Evolutionary conservation across 352 stramenopile species (phyloP).

Genomic region (Ochromonadaceae sp.): DNA sequence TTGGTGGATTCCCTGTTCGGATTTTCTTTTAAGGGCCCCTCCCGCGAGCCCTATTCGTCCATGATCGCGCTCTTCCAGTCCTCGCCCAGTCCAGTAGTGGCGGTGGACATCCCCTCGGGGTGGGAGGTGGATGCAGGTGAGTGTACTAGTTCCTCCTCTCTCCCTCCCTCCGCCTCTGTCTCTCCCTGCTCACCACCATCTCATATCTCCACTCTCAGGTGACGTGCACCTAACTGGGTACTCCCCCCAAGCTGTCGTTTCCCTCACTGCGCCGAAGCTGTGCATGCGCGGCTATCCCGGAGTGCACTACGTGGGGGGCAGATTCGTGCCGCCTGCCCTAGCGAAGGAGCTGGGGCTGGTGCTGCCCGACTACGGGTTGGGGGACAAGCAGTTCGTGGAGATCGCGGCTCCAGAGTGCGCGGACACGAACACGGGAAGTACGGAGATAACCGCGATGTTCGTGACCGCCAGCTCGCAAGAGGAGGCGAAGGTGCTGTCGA

Average conservation of each 20-base stretch:
- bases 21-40: constrained; percentile 79
- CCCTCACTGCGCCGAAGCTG: constrained; percentile 88
- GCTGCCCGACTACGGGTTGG: constrained; percentile 28
- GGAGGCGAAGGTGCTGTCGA: constrained; percentile 12
- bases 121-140: constrained; percentile 83
- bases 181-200: not conserved
- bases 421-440: not conserved
- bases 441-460: constrained; percentile 16
- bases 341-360: constrained; percentile 46
- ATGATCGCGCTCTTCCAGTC: constrained; percentile 54
- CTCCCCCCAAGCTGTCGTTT: constrained; percentile 81
- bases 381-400: constrained; percentile 26
- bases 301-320: constrained; percentile 85
- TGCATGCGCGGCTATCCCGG: constrained; percentile 69
- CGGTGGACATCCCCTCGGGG: constrained; percentile 92
- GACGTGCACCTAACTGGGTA: constrained; percentile 45
- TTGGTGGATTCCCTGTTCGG: constrained; percentile 97
- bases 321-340: constrained; percentile 69
- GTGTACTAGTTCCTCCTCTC: constrained; percentile 7
- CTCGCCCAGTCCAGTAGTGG: constrained; percentile 62
- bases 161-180: too few relatives aligned
- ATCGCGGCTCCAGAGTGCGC: constrained; percentile 12
- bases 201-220: constrained; percentile 23
- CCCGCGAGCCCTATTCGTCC: constrained; percentile 67
- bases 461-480: constrained; percentile 5